These are phyloP conservation scores for Striga asiatica DNA, from an alignment of 257 asterid species.

Conservation along the genomic window DNA sequence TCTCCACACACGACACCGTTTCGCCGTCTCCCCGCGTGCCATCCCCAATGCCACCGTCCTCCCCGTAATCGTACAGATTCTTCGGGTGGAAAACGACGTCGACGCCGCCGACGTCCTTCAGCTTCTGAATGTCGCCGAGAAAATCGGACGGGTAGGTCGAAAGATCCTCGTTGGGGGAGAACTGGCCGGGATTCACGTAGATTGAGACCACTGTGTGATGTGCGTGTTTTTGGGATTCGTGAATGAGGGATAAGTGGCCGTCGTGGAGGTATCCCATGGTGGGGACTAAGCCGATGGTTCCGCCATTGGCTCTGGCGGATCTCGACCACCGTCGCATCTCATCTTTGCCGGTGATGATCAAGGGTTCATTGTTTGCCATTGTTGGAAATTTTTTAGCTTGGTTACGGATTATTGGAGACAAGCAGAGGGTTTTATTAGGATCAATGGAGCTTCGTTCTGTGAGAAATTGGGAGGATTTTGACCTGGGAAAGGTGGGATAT, in stretches of 20 bases:
- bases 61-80: slow-evolving; percentile 63
- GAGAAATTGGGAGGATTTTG: too few species aligned
- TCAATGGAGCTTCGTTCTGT: too few species aligned
- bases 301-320: slow-evolving; percentile 41
- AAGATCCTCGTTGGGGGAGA: slow-evolving; percentile 84
- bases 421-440: too few species aligned
- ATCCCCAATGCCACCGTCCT: neutral
- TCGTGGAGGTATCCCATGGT: slow-evolving; percentile 94
- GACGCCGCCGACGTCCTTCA: slow-evolving; percentile 45
- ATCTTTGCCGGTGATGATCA: slow-evolving; percentile 50
- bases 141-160: slow-evolving; percentile 93
- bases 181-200: slow-evolving; percentile 88
- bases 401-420: too few species aligned
- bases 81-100: slow-evolving; percentile 75
- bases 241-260: slow-evolving; percentile 74
- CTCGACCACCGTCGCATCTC: slow-evolving; percentile 86
- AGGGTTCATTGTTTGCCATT: slow-evolving; percentile 44
- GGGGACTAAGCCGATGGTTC: slow-evolving; percentile 70
- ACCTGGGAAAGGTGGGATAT: too few species aligned
- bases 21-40: slow-evolving; percentile 16
- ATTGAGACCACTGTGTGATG: slow-evolving; percentile 59
- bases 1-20: slow-evolving; percentile 58
- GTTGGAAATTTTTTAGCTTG: too few species aligned
- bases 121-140: slow-evolving; percentile 54
- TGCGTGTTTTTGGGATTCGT: slow-evolving; percentile 49